Base-by-base conservation (phyloP, 2,329 filamentous ascomycete species). In the Trichoderma brevicompactum region DNA sequence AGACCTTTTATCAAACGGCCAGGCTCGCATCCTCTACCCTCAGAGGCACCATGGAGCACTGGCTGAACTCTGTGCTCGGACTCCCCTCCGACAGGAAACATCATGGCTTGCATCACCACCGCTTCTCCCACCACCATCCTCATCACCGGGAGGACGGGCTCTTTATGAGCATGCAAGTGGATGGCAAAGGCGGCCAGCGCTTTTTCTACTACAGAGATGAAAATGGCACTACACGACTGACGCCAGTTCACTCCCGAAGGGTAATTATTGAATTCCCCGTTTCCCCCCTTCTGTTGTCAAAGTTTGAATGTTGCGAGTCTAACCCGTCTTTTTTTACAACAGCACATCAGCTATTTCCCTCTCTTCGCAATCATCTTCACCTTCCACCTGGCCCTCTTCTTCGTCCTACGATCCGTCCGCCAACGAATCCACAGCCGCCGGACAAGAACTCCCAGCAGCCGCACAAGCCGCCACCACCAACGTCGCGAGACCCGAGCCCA, bases 401-500 rank as follows among this genome's bases (percentile, higher is more conserved):
- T 50, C 41, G 23, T 40, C 43, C 41, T 67, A 10, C 65, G 61
- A 36, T 67, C 34, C 41, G 19, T 62, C 34, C 65, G 53, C 41
- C 65, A 32, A 13, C 65, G 62, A 36, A 53, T 32, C 28, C 49
- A 58, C 32, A 15, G 12, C 12, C 65, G 52, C 23, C 40, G 32
- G 8, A 12, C 38, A 38, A 40, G 44, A n/a, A 62, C 8, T 15
- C 56, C 17, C 32, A 54, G 40, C 15, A 43, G 41, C 13, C 23
- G 34, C 1, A 13, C 13, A 32, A 13, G 38, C 28, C 23, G 23
- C 23, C 23, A 28, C 23, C 53, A 38, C 10, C n/a, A 15, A 7
- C 49, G 36, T 8, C 28, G 48, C 36, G 59, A 62, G 32, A n/a
- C 72, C 40, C 69, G 70, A n/a, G 63, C 67, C 12, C 70, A 75